Evolutionary conservation across 1,139 yeast species (phyloP), one percentile per base, ranked within the genome.

Genomic region (Hemisphaericaspora xylofermentans): DNA sequence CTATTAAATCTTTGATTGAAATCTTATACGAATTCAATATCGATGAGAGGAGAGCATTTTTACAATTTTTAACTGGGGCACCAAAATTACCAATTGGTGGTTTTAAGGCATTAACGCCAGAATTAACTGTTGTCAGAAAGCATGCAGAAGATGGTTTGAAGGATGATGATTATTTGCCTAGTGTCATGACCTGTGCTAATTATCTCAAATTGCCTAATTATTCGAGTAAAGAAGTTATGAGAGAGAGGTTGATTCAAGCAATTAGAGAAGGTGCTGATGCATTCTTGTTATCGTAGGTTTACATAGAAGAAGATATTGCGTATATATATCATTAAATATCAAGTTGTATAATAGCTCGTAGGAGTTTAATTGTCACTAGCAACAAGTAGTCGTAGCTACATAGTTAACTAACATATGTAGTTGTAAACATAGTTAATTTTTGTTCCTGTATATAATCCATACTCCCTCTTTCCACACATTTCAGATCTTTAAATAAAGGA

Each of bases 111-210:
- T 68, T 93, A 43, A 74, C 78, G 37, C 98, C 98, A 0, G 84
- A 79, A 40, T 75, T 93, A 41, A 93, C 98, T 0, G 93, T 93
- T 34, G 98, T 93, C 2, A 68, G 89, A 49, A 88, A 88, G 54
- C 82, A 76, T 41, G 77, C 85, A 8, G 96, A 91, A 45, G 81
- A 74, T 43, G 80, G 78, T 1, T 58, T 77, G 38, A 63, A 68
- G 15, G 78, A 88, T n/a, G 96, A 93, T 60, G 91, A 84, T 48
- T 89, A 85, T 54, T 69, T 93, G 44, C 98, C 98, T 2, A 88
- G 96, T 64, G 98, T 93, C 3, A 93, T 93, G 98, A 93, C 98
- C 0, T 93, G 98, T 68, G 98, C 95, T 5, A 93, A 93, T 60
- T 93, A 93, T 57, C 73, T 93, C 50, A 93, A 93, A 61, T 66